Conservation (phyloP, 148 eudicot genomes). For the Hydrangea macrophylla region DNA sequence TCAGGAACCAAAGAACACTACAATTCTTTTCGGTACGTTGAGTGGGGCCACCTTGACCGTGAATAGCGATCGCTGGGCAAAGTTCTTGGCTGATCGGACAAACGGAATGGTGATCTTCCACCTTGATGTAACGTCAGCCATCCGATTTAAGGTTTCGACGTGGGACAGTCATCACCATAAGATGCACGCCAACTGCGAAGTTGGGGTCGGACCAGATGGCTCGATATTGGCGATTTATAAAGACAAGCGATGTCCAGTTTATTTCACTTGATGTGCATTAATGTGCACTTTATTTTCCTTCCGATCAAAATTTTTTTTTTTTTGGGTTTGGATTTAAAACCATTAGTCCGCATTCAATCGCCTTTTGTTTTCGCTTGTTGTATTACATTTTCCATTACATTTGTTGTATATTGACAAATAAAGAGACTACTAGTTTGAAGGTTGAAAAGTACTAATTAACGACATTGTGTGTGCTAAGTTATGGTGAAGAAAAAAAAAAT, state of each 20-base stretch:
- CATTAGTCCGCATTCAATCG: too few species aligned
- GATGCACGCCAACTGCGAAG: constrained; percentile 66
- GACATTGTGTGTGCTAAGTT: too few species aligned
- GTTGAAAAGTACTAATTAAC: too few species aligned
- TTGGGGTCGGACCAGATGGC: constrained; percentile 62
- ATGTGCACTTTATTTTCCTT: too few species aligned
- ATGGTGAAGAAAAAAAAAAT: too few species aligned
- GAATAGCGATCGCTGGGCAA: constrained; percentile 39
- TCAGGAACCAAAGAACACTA: constrained; percentile 59
- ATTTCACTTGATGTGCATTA: constrained; percentile 43
- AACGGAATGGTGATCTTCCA: constrained; percentile 48
- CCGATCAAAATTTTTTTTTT: too few species aligned
- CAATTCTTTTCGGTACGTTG: constrained; percentile 27
- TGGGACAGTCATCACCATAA: constrained; percentile 59
- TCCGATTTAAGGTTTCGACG: constrained; percentile 62
- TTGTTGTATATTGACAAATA: too few species aligned
- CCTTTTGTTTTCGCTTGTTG: too few species aligned
- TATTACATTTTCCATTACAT: too few species aligned
- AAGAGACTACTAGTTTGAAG: too few species aligned
- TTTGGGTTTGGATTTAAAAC: too few species aligned
- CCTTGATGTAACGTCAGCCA: constrained; percentile 53
- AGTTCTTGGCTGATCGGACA: constrained; percentile 35
- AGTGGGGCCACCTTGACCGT: constrained; percentile 49
- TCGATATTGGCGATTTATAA: constrained; percentile 34
- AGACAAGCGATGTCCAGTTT: constrained; percentile 53